Base-by-base conservation (phyloP, 352 stramenopile genomes). In the Globisporangium nodosum region DNA sequence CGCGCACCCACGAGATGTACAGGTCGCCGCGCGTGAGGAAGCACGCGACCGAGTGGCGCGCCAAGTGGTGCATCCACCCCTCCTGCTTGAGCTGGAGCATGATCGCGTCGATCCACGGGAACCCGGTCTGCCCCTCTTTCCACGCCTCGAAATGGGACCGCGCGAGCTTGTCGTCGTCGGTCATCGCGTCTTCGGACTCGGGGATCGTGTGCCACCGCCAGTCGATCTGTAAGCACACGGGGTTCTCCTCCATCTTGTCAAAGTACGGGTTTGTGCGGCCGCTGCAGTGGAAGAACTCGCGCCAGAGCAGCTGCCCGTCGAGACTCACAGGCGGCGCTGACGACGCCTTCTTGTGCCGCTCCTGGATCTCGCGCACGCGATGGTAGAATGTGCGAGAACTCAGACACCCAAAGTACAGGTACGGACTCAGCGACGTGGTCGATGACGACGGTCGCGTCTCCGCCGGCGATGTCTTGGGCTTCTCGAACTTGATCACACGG, bases 11-110 rank as follows among this genome's bases (percentile, higher is more conserved):
- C 60, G 78, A 95, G 60, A 98, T 91, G 64, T 94, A 99, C 21
- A 98, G 70, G 69, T 99, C 97, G 6, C 97, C 97, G n/a, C 97
- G 81, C 33, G 97, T 99, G 20, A 99, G 75, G 65, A 99, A 99
- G 66, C 97, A 99, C 15, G 97, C 96, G 20, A 99, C 96, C 21
- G 94, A 92, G 71, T 99, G 97, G 35, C 97, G 74, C 21, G 87
- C 94, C 33, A 94, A 61, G 60, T 94, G 84, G 63, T 94, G 85
- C 74, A 92, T 91, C 86, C 86, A 97, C 8, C 91, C 90, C 74
- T 97, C 88, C 35, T 90, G 68, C 52, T 81, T 75, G 2, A 98
- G 70, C 67, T 97, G 92, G 5, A 87, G 91, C 96, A 99, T 99
- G 68, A 96, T 95, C 45, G 97, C 97, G 65, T 99, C 96, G 65